Evolutionary conservation across 345 rosid species (phyloP).

Genomic region (Limnanthes douglasii): DNA sequence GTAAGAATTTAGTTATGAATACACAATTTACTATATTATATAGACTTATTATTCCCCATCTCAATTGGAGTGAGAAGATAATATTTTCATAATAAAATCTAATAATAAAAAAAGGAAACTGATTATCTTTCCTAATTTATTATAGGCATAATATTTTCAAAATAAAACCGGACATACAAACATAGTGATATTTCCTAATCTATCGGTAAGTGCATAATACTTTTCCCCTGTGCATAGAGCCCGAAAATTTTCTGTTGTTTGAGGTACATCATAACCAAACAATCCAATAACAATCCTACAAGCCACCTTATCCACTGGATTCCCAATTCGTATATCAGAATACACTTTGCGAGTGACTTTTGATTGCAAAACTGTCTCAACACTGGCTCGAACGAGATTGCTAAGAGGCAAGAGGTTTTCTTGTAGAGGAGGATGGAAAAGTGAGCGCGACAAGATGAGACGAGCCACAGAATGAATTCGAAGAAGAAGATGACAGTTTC

Average conservation of each 20-base stretch:
- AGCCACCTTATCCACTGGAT: conserved; percentile 73
- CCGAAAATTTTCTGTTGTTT: conserved; percentile 88
- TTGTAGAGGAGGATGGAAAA: conserved; percentile 17
- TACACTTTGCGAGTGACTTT: conserved; percentile 84
- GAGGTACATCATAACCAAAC: conserved; percentile 91
- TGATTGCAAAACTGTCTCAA: conserved; percentile 51
- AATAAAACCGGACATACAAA: not conserved
- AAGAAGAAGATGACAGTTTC: conserved; percentile 17
- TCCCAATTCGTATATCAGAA: conserved; percentile 86
- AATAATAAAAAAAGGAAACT: no score
- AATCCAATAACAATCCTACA: conserved; percentile 90
- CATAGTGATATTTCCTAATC: no score
- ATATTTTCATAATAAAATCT: no score
- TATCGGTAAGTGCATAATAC: no score
- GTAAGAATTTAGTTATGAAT: no score
- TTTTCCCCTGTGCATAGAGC: conserved; percentile 75
- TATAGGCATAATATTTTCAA: no score
- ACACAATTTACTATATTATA: no score
- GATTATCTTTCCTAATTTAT: no score
- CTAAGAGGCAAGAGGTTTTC: conserved; percentile 16
- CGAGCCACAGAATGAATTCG: conserved; percentile 22
- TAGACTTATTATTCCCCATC: no score
- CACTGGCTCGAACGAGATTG: conserved; percentile 51
- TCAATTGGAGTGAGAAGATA: no score
- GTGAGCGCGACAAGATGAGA: conserved; percentile 23